Evolutionary conservation across 176 grass and related monocot genomes (phyloP).

Genomic region (Aechmea fasciata): DNA sequence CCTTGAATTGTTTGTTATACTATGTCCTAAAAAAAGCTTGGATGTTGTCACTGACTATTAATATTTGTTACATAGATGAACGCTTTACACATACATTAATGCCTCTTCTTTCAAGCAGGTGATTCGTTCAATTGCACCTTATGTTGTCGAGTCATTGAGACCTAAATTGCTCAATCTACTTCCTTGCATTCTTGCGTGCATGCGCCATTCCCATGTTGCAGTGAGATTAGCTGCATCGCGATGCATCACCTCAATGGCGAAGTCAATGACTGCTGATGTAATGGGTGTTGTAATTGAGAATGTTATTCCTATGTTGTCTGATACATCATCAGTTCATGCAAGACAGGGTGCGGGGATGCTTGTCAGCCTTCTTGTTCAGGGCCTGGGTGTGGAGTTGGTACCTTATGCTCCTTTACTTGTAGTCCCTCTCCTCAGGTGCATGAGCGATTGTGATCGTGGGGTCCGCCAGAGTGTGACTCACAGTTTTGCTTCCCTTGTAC

Average conservation of each 20-base stretch:
- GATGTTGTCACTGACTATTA: too few species aligned
- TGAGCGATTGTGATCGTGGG: constrained; percentile 81
- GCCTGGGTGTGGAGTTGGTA: constrained; percentile 75
- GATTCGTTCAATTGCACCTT: constrained; percentile 64
- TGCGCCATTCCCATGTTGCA: constrained; percentile 79
- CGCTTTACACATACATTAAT: constrained; percentile 12
- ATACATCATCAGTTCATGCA: constrained; percentile 73
- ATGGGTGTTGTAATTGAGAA: constrained; percentile 89
- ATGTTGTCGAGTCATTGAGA: constrained; percentile 49
- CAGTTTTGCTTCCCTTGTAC: constrained; percentile 95
- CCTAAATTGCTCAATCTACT: constrained; percentile 82
- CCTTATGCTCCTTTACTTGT: constrained; percentile 92
- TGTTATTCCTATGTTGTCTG: constrained; percentile 86
- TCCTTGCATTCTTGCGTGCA: constrained; percentile 73
- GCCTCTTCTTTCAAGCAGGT: constrained; percentile 39
- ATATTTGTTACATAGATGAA: too few species aligned
- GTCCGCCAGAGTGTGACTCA: constrained; percentile 95
- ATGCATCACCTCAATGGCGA: constrained; percentile 95
- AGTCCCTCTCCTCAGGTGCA: constrained; percentile 94
- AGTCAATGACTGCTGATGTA: constrained; percentile 63
- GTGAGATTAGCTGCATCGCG: constrained; percentile 94
- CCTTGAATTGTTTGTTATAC: too few species aligned
- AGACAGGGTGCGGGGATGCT: constrained; percentile 97
- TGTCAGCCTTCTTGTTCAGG: constrained; percentile 95
- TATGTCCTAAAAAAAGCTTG: too few species aligned